These are phyloP conservation scores for Tympanopsis confertula DNA, from an alignment of 2,329 filamentous ascomycete genomes.

Conservation along the genomic window DNA sequence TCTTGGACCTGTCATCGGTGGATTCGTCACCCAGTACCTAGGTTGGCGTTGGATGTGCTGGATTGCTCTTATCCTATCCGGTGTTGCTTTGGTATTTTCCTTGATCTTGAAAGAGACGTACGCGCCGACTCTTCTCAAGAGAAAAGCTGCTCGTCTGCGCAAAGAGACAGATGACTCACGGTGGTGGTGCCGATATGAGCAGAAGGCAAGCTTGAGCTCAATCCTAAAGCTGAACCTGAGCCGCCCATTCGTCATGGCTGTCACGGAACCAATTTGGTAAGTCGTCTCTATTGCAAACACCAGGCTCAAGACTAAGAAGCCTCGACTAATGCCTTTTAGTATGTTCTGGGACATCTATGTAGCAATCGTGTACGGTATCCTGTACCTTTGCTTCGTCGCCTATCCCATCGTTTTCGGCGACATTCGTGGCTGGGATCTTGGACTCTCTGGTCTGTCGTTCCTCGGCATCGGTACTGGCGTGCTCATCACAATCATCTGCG, in stretches of 20 bases:
- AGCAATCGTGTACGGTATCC: constrained; percentile 70
- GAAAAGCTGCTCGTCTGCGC: constrained; percentile 50
- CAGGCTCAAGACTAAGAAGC: neutral
- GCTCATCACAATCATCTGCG: constrained; percentile 35
- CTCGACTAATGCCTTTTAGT: constrained; percentile 23
- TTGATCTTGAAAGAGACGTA: constrained; percentile 64
- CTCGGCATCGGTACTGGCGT: constrained; percentile 47
- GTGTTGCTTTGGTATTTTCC: constrained; percentile 46
- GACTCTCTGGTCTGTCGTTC: constrained; percentile 68
- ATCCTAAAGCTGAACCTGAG: constrained; percentile 66
- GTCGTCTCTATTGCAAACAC: constrained; percentile 55
- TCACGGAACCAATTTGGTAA: constrained; percentile 72
- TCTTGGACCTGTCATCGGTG: constrained; percentile 63
- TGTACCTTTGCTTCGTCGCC: constrained; percentile 83
- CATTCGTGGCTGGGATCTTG: constrained; percentile 64
- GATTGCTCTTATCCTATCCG: constrained; percentile 64
- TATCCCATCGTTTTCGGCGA: constrained; percentile 76
- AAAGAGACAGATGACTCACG: constrained; percentile 60
- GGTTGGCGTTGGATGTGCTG: constrained; percentile 86
- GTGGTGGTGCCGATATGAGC: constrained; percentile 74
- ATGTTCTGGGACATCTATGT: constrained; percentile 61
- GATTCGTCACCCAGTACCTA: constrained; percentile 65
- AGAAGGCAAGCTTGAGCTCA: constrained; percentile 49
- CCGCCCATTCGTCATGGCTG: constrained; percentile 65
- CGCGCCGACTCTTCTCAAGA: constrained; percentile 56